Base-by-base conservation (phyloP, 805 yeast genomes). In the Priceomyces haplophilus region DNA sequence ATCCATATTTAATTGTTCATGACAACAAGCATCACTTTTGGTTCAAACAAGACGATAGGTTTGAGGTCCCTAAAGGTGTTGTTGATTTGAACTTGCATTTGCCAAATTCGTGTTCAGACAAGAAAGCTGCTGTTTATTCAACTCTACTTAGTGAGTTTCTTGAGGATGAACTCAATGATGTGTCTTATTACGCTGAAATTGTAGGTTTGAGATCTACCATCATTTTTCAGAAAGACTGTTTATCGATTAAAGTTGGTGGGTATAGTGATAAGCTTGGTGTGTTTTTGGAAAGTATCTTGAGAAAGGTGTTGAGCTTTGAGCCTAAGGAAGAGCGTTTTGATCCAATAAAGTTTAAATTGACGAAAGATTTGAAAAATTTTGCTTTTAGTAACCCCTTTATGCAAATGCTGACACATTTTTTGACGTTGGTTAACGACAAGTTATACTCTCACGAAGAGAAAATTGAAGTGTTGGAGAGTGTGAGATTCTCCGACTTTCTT, bases 21-120 rank as follows among this genome's bases (percentile, higher is more conserved):
- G 71, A 74, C 36, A 63, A 73, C 11, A 71, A 71, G 37, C 62
- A 73, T 30, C 82, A 81, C 52, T 66, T 87, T 29, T 91, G 98
- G 98, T 87, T 72, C 61, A 91, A 91, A 60, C 84, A 84, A 53
- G 96, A 91, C 65, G 96, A 91, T 51, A 80, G 83, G 39, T 86
- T 91, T 58, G 80, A 85, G 71, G 85, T 87, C 13, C 99, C 98
- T 38, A 86, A 90, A 65, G 93, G 93, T 0, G 72, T 78, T 38
- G 78, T 89, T 23, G 77, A 78, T 31, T 59, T 88, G 41, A 70
- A 77, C 32, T 72, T 91, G 49, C 82, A 81, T 47, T 65, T 80
- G 33, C 95, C 96, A 1, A 69, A 75, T 10, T 71, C 85, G 0
- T 76, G 76, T 38, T 64, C 76, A 1, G 78, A 83, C n/a, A 80